phyloP scores from a whole-genome alignment of 2,329 filamentous ascomycete species.

The Calonectria ilicicola region DNA sequence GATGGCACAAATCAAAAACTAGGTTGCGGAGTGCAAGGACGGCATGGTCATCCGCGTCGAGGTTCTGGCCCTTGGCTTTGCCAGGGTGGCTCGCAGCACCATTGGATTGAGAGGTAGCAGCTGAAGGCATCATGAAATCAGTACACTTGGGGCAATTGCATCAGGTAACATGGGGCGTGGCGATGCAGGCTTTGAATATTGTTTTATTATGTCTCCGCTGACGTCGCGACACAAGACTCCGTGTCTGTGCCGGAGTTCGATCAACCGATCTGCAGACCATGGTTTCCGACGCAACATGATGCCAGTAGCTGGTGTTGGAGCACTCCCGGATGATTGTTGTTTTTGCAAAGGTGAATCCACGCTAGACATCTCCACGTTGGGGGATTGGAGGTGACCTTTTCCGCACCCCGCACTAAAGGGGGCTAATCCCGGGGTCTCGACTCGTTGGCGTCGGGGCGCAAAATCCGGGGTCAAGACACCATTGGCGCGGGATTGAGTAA shows the following conservation, averaged over 20 bases:
- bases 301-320: neutral
- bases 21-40: constrained; percentile 26
- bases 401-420: neutral
- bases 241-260: neutral
- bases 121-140: constrained; percentile 19
- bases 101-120: neutral
- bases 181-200: neutral
- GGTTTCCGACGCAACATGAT: neutral
- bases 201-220: neutral
- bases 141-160: neutral
- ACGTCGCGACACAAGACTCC: neutral
- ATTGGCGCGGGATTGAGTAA: neutral
- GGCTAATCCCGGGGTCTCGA: constrained; percentile 10
- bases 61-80: constrained; percentile 8
- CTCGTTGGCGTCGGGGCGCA: constrained; percentile 9
- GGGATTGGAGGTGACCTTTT: neutral
- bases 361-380: neutral
- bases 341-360: neutral
- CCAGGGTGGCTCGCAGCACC: neutral
- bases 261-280: neutral
- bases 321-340: neutral
- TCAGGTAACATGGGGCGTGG: neutral
- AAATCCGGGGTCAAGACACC: constrained; percentile 19
- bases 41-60: constrained; percentile 23
- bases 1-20: constrained; percentile 22